Base-by-base conservation (phyloP, 208 protist genomes). In the Histomonas meleagridis region DNA sequence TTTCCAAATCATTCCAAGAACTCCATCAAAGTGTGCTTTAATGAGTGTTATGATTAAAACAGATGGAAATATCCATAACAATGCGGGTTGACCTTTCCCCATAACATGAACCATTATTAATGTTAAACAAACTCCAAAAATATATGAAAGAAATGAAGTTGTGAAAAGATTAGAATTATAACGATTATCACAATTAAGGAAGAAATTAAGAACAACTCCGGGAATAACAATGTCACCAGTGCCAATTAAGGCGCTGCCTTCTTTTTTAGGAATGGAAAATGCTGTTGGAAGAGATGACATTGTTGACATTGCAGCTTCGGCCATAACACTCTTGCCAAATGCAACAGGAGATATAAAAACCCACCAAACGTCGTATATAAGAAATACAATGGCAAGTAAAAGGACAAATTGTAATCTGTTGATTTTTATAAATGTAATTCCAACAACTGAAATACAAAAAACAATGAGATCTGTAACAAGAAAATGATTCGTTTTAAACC, bases 281-380 rank as follows among this genome's bases (percentile, higher is more conserved):
- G 60, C 60, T 12, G 60, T 26, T 65, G 60, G 60, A n/a, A 65
- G 16, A n/a, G 16, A 5, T n/a, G 60, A 5, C n/a, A 26, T 5
- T 10, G 60, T 26, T 5, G 60, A 5, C n/a, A 32, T 65, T 5
- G 60, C 60, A 65, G 60, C 60, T 32, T 32, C 60, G 3, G 16
- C 60, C 60, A 65, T 65, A 65, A 65, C 60, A 65, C 60, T 65
- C n/a, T 65, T 65, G 16, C 60, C 60, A 65, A 65, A 65, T n/a
- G n/a, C 16, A 32, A 65, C 3, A n/a, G 60, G 60, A 32, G 60
- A 65, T n/a, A 65, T 12, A 28, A 65, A 65, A 65, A 65, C 60
- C 60, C 60, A 65, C 7, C 23, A 65, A 65, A 65, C 60, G n/a
- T 65, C 60, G n/a, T n/a, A 65, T n/a, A 65, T n/a, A 26, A 65